Evolutionary conservation across 352 stramenopile species (phyloP), one percentile per base, ranked within the genome.

Genomic region (Phytophthora citrophthora): DNA sequence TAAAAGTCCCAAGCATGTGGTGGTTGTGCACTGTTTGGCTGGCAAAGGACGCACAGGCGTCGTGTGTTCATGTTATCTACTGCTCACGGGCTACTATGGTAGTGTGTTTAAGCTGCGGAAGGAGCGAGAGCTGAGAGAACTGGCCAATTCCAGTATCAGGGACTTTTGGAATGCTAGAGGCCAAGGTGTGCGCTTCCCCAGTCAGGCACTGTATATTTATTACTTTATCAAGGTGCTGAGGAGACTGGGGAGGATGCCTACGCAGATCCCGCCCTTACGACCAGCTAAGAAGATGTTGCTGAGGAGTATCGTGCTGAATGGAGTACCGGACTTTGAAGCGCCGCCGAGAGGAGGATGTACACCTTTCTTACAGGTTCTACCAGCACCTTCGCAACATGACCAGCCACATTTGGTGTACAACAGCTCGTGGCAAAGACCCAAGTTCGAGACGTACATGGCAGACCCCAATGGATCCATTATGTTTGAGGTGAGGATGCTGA

Each of bases 181-280:
- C 27, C 83, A 96, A 56, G 88, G 88, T 26, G 88, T 96, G 54
- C 79, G 82, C 15, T 94, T 91, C 61, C 86, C 88, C 13, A 93
- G 81, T 58, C 86, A 96, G 60, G 81, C 83, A 48, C 70, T 91
- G 61, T 93, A 93, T 73, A 93, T 96, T 72, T 95, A 93, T 71
- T 95, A 95, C 72, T 95, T 95, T 56, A 76, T 89, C 39, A 88
- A 90, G 43, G 76, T 93, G 16, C 54, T 94, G 12, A 69, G 82
- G 2, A 58, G 77, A 13, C 49, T 91, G 29, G 69, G 75, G 0
- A 61, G 57, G 20, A 81, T 78, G 59, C 80, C 83, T 1, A 65
- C 68, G 47, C 78, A 84, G 52, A 91, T 93, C 34, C 84, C 85
- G 27, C 61, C 57, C 39, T 61, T 90, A 24, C 67, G 71, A 8